Evolutionary conservation across 768 basidiomycete genomes (phyloP).

Genomic region (Holtermanniella nyarrowii): DNA sequence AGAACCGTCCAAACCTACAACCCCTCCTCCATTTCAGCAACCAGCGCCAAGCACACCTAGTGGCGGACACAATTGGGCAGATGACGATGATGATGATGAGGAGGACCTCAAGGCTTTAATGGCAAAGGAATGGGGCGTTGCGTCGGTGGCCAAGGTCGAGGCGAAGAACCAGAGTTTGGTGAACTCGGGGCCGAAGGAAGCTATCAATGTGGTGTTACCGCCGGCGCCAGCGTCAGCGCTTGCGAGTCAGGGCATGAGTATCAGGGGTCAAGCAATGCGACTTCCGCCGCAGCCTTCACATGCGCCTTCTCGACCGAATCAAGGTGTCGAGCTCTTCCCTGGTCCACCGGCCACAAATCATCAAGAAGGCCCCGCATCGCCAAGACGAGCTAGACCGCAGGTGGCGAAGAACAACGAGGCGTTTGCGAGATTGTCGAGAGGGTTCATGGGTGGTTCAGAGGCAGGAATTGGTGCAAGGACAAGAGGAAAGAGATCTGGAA

Average conservation of each 20-base stretch:
- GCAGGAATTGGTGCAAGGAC: not conserved
- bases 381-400: not conserved
- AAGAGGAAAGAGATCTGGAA: not conserved
- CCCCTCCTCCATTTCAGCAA: too few relatives aligned
- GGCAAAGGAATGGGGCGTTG: not conserved
- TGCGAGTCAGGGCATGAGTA: not conserved
- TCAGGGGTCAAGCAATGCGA: too few relatives aligned
- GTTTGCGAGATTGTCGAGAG: not conserved
- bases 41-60: too few relatives aligned
- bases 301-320: not conserved
- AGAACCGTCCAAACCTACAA: too few relatives aligned
- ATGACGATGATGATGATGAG: not conserved
- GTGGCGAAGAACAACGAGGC: not conserved
- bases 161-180: too few relatives aligned
- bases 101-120: not conserved
- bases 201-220: too few relatives aligned
- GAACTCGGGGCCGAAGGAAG: too few relatives aligned
- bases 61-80: not conserved
- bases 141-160: not conserved
- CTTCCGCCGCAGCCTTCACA: not conserved
- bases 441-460: not conserved
- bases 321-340: too few relatives aligned
- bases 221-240: not conserved
- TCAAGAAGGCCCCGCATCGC: not conserved
- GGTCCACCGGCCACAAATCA: too few relatives aligned